phyloP scores from a whole-genome alignment of 225 moss, liverwort and hornwort genomes.

The Polytrichum commune region DNA sequence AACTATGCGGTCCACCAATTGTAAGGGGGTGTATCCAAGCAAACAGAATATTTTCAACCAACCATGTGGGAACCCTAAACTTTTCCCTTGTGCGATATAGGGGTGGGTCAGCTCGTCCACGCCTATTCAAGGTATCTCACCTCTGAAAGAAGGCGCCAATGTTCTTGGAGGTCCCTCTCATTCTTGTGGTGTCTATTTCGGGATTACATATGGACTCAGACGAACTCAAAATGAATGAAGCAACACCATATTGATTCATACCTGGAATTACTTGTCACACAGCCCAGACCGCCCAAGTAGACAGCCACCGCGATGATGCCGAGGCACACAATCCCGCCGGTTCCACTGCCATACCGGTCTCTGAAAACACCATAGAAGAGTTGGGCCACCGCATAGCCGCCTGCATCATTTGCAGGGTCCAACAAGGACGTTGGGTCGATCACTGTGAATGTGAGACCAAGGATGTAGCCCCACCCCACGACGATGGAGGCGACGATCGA shows the following conservation, averaged over 20 bases:
- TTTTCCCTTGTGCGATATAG: too few species aligned
- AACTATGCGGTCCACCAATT: too few species aligned
- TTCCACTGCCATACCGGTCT: constrained; percentile 44
- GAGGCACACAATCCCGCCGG: constrained; percentile 61
- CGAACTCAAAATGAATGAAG: too few species aligned
- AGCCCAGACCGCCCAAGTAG: constrained; percentile 48
- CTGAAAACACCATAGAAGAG: constrained; percentile 63
- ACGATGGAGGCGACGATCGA: constrained; percentile 38
- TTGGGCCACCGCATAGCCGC: constrained; percentile 61
- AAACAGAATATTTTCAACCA: too few species aligned
- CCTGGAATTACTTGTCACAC: constrained; percentile 68
- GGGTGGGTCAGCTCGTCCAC: too few species aligned
- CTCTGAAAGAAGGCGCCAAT: too few species aligned
- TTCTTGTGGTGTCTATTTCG: too few species aligned
- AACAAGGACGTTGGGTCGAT: constrained; percentile 34
- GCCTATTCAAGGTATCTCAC: too few species aligned
- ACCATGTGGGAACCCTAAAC: too few species aligned
- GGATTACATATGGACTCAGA: too few species aligned
- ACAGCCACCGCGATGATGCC: constrained; percentile 45
- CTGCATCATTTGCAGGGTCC: constrained; percentile 45
- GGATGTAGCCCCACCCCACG: constrained; percentile 43
- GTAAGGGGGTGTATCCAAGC: too few species aligned
- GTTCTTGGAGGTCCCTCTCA: too few species aligned
- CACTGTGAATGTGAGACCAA: constrained; percentile 48
- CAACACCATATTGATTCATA: background rate